Percentiles rank a stretch among this genome's conserved stretches.
These are phyloP conservation scores for Claviceps purpurea DNA, from an alignment of 2,329 filamentous ascomycete species.

Conservation along the genomic window DNA sequence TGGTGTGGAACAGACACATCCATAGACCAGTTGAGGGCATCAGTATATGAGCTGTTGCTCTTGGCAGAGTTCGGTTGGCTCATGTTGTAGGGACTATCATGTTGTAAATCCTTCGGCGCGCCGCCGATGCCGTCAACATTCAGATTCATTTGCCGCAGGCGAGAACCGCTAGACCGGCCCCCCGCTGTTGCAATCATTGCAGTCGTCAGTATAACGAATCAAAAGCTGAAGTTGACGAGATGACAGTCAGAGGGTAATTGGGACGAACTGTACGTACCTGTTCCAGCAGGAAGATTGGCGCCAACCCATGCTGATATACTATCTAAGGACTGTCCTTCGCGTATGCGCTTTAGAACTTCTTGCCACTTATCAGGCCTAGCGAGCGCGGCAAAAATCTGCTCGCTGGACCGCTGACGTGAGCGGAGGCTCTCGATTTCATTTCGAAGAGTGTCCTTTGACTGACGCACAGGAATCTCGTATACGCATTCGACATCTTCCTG, in stretches of 20 bases:
- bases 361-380: conserved; percentile 36
- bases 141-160: conserved; percentile 14
- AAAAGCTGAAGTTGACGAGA: neutral
- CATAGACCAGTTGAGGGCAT: conserved; percentile 31
- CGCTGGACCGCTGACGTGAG: conserved; percentile 38
- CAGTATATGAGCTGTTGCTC: conserved; percentile 33
- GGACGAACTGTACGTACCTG: conserved; percentile 10
- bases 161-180: conserved; percentile 12
- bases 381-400: conserved; percentile 43
- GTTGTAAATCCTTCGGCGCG: conserved; percentile 26
- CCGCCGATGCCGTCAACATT: conserved; percentile 15
- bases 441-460: conserved; percentile 49
- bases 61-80: conserved; percentile 32
- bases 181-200: conserved; percentile 12
- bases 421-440: conserved; percentile 45
- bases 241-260: conserved; percentile 12
- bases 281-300: conserved; percentile 17
- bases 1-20: conserved; percentile 26
- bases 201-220: conserved; percentile 7
- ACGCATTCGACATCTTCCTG: conserved; percentile 44
- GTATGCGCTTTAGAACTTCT: conserved; percentile 39
- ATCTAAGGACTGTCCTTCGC: conserved; percentile 40
- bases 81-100: conserved; percentile 35
- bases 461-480: conserved; percentile 49
- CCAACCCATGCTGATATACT: conserved; percentile 42